Conservation (phyloP, 1,284 basidiomycete genomes). For the Austroboletus novae-zelandiae region DNA sequence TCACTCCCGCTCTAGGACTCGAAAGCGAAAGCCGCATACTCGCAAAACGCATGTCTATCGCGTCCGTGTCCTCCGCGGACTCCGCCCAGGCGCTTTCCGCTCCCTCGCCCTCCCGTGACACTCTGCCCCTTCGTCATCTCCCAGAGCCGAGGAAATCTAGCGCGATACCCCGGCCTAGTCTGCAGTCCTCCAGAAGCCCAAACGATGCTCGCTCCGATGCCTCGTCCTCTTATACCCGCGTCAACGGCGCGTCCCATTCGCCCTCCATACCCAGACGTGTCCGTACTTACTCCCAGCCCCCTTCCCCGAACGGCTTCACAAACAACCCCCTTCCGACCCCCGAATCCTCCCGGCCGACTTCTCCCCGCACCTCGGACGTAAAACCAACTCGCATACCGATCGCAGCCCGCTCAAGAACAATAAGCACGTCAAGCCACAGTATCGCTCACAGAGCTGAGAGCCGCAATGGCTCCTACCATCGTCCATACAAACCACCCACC, state of each 20-base stretch:
- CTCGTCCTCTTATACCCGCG: constrained; percentile 19
- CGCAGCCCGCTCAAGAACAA: constrained; percentile 41
- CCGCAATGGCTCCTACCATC: constrained; percentile 22
- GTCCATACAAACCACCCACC: constrained; percentile 26
- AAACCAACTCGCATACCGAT: constrained; percentile 52
- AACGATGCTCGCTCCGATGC: constrained; percentile 16
- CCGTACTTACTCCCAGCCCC: constrained; percentile 60
- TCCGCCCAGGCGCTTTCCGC: constrained; percentile 29
- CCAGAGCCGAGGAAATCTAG: constrained; percentile 37
- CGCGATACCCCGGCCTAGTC: constrained; percentile 48
- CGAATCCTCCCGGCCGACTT: constrained; percentile 38
- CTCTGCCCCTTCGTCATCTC: constrained; percentile 17
- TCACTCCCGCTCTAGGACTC: constrained; percentile 48
- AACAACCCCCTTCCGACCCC: constrained; percentile 34
- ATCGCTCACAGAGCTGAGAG: constrained; percentile 27
- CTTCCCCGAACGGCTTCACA: constrained; percentile 20
- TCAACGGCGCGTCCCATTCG: constrained; percentile 21
- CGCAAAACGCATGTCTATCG: constrained; percentile 68
- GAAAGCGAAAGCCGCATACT: constrained; percentile 71
- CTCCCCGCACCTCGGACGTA: constrained; percentile 36
- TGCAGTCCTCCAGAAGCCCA: constrained; percentile 34
- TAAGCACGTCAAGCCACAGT: constrained; percentile 41
- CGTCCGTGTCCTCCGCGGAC: constrained; percentile 57
- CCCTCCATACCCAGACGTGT: constrained; percentile 32
- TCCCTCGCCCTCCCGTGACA: constrained; percentile 17